phyloP scores from a whole-genome alignment of 371 early-diverging fungal genomes.

The Chytridiales sp. region DNA sequence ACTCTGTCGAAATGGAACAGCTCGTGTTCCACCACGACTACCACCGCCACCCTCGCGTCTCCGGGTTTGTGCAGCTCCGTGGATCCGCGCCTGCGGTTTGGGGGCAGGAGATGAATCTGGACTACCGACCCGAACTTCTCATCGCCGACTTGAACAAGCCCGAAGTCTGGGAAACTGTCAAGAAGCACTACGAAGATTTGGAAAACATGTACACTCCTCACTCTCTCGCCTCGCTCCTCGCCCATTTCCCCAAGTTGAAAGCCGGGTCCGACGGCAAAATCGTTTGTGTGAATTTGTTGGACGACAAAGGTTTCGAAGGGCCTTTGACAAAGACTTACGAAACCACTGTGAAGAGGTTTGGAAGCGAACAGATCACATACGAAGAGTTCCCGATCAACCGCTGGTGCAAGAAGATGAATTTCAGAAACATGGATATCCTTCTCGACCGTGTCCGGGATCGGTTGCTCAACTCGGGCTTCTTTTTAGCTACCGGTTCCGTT shows the following conservation, averaged over 20 bases:
- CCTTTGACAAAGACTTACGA: conserved; percentile 43
- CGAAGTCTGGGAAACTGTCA: conserved; percentile 37
- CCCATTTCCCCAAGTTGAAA: too few species aligned
- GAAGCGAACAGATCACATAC: conserved; percentile 38
- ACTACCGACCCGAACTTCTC: conserved; percentile 54
- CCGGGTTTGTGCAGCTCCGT: conserved; percentile 56
- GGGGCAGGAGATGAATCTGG: conserved; percentile 59
- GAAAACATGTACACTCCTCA: conserved; percentile 43
- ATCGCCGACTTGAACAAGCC: conserved; percentile 39
- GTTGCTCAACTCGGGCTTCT: conserved; percentile 40
- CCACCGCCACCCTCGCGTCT: conserved; percentile 25
- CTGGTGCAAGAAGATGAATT: conserved; percentile 51
- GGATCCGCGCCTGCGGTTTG: conserved; percentile 67
- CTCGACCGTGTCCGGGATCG: conserved; percentile 40
- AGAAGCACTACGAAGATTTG: conserved; percentile 44
- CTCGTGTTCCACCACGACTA: conserved; percentile 52
- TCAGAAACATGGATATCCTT: conserved; percentile 48
- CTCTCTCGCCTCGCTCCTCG: conserved; percentile 1
- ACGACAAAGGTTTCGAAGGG: conserved; percentile 48
- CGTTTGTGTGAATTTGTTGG: conserved; percentile 52
- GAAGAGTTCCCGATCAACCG: conserved; percentile 52
- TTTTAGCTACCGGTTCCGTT: conserved; percentile 45
- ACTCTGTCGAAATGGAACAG: conserved; percentile 69
- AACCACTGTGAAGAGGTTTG: conserved; percentile 29
- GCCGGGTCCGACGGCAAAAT: conserved; percentile 35